Conservation (phyloP, 139 green algal genomes). For the Mesotaenium endlicherianum region DNA sequence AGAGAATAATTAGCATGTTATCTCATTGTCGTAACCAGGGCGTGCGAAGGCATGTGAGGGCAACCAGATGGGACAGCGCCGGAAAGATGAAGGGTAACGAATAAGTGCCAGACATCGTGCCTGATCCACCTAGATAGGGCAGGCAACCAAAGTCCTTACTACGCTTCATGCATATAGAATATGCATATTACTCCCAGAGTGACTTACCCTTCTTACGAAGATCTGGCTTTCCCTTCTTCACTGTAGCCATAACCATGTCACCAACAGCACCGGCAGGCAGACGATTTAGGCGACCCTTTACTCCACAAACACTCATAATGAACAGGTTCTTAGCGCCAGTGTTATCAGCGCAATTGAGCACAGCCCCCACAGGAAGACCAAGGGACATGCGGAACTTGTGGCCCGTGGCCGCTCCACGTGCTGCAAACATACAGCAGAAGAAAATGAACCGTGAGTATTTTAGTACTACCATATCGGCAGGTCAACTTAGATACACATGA, state of each 20-base stretch:
- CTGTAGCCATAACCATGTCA: constrained; percentile 99
- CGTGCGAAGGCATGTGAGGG: no score
- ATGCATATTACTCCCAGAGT: no score
- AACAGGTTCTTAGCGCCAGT: constrained; percentile 99
- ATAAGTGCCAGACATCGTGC: no score
- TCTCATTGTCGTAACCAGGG: no score
- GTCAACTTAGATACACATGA: no score
- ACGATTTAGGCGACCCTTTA: constrained; percentile 88
- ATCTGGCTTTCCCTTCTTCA: constrained; percentile 99
- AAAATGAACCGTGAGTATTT: neutral
- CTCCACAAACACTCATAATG: constrained; percentile 87
- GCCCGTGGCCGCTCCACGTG: constrained; percentile 72
- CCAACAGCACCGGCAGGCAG: constrained; percentile 82
- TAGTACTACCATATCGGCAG: no score
- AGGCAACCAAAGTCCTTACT: no score
- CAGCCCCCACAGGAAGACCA: constrained; percentile 89
- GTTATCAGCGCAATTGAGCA: constrained; percentile 99
- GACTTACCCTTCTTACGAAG: constrained; percentile 92
- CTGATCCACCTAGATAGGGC: no score
- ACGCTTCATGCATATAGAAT: no score
- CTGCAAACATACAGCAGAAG: constrained; percentile 20
- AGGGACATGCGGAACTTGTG: constrained; percentile 99
- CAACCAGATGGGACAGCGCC: no score
- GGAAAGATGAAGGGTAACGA: no score
- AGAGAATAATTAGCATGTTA: no score